Evolutionary conservation across 1,284 basidiomycete species (phyloP).

Genomic region (Wolfiporia cocos): DNA sequence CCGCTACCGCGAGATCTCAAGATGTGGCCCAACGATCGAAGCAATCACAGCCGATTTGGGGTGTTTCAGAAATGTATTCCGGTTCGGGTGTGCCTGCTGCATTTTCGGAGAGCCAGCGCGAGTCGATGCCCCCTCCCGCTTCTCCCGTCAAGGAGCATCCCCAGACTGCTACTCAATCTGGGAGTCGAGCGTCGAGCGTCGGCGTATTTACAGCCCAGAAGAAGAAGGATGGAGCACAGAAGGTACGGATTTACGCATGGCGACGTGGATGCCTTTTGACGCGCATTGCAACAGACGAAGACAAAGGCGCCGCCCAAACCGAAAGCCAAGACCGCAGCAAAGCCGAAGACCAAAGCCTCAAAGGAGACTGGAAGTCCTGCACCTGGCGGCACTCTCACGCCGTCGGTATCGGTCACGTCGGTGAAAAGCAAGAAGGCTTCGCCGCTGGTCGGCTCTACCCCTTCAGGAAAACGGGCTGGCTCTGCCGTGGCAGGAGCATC

Average conservation of each 20-base stretch:
- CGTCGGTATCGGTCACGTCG: constrained; percentile 12
- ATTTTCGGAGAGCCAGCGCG: constrained; percentile 30
- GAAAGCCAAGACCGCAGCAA: constrained; percentile 22
- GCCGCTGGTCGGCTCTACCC: constrained; percentile 9
- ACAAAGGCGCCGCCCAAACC: constrained; percentile 28
- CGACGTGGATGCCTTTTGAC: too few relatives aligned
- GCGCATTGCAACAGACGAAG: constrained; percentile 29
- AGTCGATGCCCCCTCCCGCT: constrained; percentile 54
- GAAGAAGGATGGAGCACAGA: constrained; percentile 40
- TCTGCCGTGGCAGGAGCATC: constrained; percentile 29
- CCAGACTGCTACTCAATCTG: constrained; percentile 3
- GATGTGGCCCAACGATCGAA: neutral
- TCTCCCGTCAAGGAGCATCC: constrained; percentile 13
- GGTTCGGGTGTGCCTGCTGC: constrained; percentile 8
- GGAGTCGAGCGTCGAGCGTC: constrained; percentile 14
- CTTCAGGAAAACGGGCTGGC: constrained; percentile 22
- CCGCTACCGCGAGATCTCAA: neutral
- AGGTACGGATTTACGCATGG: constrained; percentile 30
- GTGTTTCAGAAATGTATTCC: constrained; percentile 3
- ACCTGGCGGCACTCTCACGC: constrained; percentile 12
- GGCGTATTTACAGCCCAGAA: constrained; percentile 21
- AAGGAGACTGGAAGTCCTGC: constrained; percentile 17
- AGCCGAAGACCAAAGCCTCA: constrained; percentile 7
- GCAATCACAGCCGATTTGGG: neutral
- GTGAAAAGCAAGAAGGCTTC: constrained; percentile 26